These are phyloP conservation scores for Prunus mongolica DNA, from an alignment of 306 rosid genomes.

Conservation along the genomic window DNA sequence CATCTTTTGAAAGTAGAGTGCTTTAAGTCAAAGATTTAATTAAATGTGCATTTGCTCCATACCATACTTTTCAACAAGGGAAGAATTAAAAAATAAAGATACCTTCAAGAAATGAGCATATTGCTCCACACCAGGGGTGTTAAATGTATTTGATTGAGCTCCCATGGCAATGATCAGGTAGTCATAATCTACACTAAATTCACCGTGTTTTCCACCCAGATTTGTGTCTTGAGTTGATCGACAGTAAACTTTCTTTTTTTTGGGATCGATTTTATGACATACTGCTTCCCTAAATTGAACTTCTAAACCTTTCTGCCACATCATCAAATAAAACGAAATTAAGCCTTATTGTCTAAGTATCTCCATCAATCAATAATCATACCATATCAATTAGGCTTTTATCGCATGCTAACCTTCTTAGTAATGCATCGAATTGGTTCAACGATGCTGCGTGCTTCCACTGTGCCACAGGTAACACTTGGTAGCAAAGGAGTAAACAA, in stretches of 20 bases:
- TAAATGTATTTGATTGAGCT: slow-evolving; percentile 74
- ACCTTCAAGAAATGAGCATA: slow-evolving; percentile 81
- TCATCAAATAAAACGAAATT: not conserved
- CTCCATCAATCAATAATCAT: not conserved
- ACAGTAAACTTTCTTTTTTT: slow-evolving; percentile 51
- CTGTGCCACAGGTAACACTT: slow-evolving; percentile 74
- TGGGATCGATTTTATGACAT: slow-evolving; percentile 68
- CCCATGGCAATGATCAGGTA: slow-evolving; percentile 63
- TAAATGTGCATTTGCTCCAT: not conserved
- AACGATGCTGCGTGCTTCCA: slow-evolving; percentile 72
- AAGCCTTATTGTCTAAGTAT: not conserved
- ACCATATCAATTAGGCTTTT: not conserved
- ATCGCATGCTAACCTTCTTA: slow-evolving; percentile 34
- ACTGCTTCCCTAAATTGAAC: slow-evolving; percentile 57
- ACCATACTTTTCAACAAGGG: not conserved
- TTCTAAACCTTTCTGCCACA: slow-evolving; percentile 47
- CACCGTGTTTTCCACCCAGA: slow-evolving; percentile 46
- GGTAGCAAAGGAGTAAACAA: slow-evolving; percentile 85
- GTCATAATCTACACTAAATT: slow-evolving; percentile 66
- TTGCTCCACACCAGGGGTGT: slow-evolving; percentile 82
- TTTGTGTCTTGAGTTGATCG: slow-evolving; percentile 43
- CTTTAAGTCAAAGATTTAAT: not conserved
- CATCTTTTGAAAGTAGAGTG: not conserved
- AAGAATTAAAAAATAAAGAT: not conserved
- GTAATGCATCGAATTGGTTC: slow-evolving; percentile 68